Evolutionary conservation across 805 yeast species (phyloP).

Genomic region (Phaffomyces opuntiae): DNA sequence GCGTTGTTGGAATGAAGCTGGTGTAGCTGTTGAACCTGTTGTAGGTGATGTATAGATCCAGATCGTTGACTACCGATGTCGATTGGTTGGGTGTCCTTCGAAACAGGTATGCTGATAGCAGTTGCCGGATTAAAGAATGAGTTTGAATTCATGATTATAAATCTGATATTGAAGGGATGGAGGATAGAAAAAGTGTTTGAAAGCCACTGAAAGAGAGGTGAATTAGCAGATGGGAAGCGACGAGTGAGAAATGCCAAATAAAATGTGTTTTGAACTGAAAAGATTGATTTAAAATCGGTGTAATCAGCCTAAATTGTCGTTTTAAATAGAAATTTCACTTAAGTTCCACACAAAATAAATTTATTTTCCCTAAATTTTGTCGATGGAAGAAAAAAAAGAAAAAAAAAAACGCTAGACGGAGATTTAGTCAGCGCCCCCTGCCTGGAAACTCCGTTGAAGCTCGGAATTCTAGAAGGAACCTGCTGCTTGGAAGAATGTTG

Average conservation of each 20-base stretch:
- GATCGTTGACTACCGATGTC: slow-evolving; percentile 29
- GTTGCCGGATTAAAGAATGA: slow-evolving; percentile 20
- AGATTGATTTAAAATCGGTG: too few relatives aligned
- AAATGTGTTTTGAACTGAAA: too few relatives aligned
- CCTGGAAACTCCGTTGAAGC: too few relatives aligned
- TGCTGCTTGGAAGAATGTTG: too few relatives aligned
- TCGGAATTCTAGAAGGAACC: too few relatives aligned
- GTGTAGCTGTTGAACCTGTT: slow-evolving; percentile 11
- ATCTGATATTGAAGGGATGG: neutral
- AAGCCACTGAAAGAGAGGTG: too few relatives aligned
- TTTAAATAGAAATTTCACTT: too few relatives aligned
- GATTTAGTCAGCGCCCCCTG: too few relatives aligned
- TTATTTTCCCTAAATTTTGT: neutral
- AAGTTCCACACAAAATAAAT: neutral
- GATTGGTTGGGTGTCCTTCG: slow-evolving; percentile 28
- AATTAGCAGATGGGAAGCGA: too few relatives aligned
- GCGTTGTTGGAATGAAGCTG: slow-evolving; percentile 4
- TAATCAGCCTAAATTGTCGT: too few relatives aligned
- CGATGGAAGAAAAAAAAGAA: neutral
- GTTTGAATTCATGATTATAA: slow-evolving; percentile 13
- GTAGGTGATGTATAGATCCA: slow-evolving; percentile 19
- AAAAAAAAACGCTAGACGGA: neutral
- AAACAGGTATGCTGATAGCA: slow-evolving; percentile 27
- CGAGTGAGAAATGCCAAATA: too few relatives aligned
- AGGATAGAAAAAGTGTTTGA: neutral